These are phyloP conservation scores for Globisporangium ultimum DNA, from an alignment of 352 stramenopile species.

Conservation along the genomic window DNA sequence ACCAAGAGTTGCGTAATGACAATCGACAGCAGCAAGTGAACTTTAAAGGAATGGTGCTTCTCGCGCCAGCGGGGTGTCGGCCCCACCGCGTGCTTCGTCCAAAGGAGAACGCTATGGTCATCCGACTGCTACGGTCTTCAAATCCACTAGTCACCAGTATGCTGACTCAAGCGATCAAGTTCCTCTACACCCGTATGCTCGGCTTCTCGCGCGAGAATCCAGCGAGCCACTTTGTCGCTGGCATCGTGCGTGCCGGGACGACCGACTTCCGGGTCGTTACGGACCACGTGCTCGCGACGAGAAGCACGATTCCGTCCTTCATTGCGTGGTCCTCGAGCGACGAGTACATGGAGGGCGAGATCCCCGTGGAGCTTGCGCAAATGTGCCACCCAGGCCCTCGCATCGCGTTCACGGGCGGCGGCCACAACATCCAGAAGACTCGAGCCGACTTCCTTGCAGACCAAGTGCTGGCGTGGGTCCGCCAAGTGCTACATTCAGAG, in stretches of 20 bases:
- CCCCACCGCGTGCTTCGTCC: slow-evolving; percentile 39
- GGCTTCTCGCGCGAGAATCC: slow-evolving; percentile 23
- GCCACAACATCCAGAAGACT: slow-evolving; percentile 68
- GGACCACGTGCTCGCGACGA: slow-evolving; percentile 22
- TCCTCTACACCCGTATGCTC: slow-evolving; percentile 35
- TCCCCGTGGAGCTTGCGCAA: slow-evolving; percentile 29
- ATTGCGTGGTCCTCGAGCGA: slow-evolving; percentile 46
- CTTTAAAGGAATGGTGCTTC: slow-evolving; percentile 34
- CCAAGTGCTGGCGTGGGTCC: slow-evolving; percentile 23
- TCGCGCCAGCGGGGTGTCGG: slow-evolving; percentile 37
- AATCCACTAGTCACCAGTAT: slow-evolving; percentile 18
- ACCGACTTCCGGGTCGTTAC: slow-evolving; percentile 38
- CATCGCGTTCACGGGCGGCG: slow-evolving; percentile 34
- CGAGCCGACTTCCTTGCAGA: slow-evolving; percentile 25
- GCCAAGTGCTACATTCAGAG: slow-evolving; percentile 9
- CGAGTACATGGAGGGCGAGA: slow-evolving; percentile 42
- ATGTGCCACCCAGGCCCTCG: slow-evolving; percentile 28
- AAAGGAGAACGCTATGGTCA: slow-evolving; percentile 24
- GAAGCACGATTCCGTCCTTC: slow-evolving; percentile 26
- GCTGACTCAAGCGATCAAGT: slow-evolving; percentile 22
- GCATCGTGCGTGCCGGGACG: slow-evolving; percentile 37
- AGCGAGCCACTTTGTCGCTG: slow-evolving; percentile 31
- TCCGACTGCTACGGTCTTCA: slow-evolving; percentile 21
- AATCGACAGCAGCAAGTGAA: neutral
- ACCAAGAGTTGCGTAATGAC: slow-evolving; percentile 10